Base-by-base conservation (phyloP, 768 basidiomycete genomes). In the Boletus pseudopeckii region DNA sequence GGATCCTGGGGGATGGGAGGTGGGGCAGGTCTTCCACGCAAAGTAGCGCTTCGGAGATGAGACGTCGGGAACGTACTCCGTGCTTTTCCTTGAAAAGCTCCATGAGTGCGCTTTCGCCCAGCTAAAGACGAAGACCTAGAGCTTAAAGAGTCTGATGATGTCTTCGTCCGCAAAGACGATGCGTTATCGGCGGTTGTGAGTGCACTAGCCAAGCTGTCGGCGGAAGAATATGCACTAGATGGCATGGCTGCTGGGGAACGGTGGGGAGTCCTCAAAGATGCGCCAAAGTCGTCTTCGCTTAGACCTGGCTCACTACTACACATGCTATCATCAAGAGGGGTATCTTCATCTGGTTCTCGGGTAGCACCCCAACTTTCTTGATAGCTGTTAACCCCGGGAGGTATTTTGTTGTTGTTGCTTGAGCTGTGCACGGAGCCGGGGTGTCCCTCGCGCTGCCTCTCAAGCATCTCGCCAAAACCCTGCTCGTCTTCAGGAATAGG, bases 381-480 rank as follows among this genome's bases (percentile, higher is more conserved):
- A 22, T 51, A 42, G 17, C 2, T 44, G 53, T 71, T 68, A 74
- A 77, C 79, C 80, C 80, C 78, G 37, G 60, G 45, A 47, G 55
- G 50, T 50, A 55, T 58, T 48, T 57, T 64, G 61, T 55, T 71
- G 53, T 62, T 67, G 78, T 85, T 83, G 84, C 85, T 84, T 82
- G 75, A 78, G 81, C 71, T 74, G 65, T 72, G 69, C 71, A 74
- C 79, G 70, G 75, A 80, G 80, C 79, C 74, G 77, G 81, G 78
- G 76, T 80, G 77, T 67, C 69, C 66, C 78, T 82, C 79, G 78
- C 75, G 80, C 69, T 74, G 79, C 67, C 72, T 79, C 82, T 75
- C 78, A 84, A 86, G 84, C 85, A 79, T 82, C 81, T 65, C 65
- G 57, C 66, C 75, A 87, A 88, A 88, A 87, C 72, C 84, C 85